Evolutionary conservation across 2,329 filamentous ascomycete species (phyloP).

Genomic region (Penicillium fuscoglaucum): DNA sequence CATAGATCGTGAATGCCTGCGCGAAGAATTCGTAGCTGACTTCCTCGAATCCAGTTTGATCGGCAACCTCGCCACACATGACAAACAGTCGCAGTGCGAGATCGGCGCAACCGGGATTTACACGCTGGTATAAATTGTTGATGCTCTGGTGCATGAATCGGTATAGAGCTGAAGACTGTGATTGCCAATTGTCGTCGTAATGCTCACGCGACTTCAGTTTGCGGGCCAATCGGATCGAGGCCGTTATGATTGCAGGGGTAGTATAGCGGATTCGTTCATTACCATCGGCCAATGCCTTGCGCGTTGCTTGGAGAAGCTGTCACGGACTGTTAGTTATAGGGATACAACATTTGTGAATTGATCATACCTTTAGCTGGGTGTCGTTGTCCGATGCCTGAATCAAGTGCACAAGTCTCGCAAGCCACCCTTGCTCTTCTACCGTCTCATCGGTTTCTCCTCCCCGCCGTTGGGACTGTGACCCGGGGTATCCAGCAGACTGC

Average conservation of each 20-base stretch:
- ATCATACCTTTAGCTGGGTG: slow-evolving; percentile 74
- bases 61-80: slow-evolving; percentile 87
- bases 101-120: slow-evolving; percentile 79
- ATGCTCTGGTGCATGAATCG: slow-evolving; percentile 93
- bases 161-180: slow-evolving; percentile 77
- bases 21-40: slow-evolving; percentile 98
- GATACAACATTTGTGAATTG: neutral
- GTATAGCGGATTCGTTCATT: slow-evolving; percentile 96
- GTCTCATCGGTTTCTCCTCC: slow-evolving; percentile 91
- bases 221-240: slow-evolving; percentile 83
- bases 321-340: slow-evolving; percentile 14
- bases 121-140: slow-evolving; percentile 82
- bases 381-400: slow-evolving; percentile 83
- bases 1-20: slow-evolving; percentile 96
- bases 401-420: slow-evolving; percentile 88
- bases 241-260: slow-evolving; percentile 86
- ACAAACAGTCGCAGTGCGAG: slow-evolving; percentile 87
- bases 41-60: slow-evolving; percentile 89
- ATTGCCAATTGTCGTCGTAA: slow-evolving; percentile 72
- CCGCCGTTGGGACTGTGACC: slow-evolving; percentile 70
- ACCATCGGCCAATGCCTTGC: slow-evolving; percentile 84
- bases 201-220: slow-evolving; percentile 90
- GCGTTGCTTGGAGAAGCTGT: slow-evolving; percentile 77
- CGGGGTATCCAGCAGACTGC: slow-evolving; percentile 78
- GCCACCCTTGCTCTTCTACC: slow-evolving; percentile 95